Conservation (phyloP, 108 stramenopile genomes). For the Asterionellopsis glacialis region DNA sequence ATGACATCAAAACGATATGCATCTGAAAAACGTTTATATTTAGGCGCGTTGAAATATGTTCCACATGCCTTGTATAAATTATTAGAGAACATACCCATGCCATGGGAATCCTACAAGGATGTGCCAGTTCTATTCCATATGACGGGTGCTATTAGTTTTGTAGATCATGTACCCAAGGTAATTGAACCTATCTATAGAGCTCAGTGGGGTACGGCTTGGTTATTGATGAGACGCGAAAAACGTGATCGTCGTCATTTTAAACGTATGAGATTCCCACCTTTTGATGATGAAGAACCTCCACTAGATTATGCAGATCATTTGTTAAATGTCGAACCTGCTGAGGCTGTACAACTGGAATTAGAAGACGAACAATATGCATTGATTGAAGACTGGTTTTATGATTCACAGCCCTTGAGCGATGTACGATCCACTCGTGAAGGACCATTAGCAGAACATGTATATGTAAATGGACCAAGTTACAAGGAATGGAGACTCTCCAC, state of each 20-base stretch:
- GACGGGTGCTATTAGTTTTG: constrained; percentile 98
- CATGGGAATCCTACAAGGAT: constrained; percentile 92
- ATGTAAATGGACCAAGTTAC: constrained; percentile 94
- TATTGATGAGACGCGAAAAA: constrained; percentile 99
- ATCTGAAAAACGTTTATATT: constrained; percentile 94
- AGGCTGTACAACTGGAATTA: constrained; percentile 56
- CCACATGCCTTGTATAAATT: constrained; percentile 98
- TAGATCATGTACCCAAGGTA: constrained; percentile 96
- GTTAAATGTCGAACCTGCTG: constrained; percentile 94
- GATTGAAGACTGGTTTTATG: constrained; percentile 81
- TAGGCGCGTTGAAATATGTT: constrained; percentile 99
- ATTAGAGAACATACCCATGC: constrained; percentile 98
- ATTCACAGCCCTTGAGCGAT: constrained; percentile 61
- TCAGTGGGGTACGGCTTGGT: constrained; percentile 99
- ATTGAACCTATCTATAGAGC: constrained; percentile 98
- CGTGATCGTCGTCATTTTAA: constrained; percentile 98
- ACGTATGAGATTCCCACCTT: constrained; percentile 99
- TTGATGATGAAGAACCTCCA: constrained; percentile 99
- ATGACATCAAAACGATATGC: constrained; percentile 97
- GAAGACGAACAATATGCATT: constrained; percentile 53
- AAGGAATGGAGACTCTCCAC: constrained; percentile 91
- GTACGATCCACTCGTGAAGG: constrained; percentile 24
- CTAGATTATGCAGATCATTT: constrained; percentile 99
- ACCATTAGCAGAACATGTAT: constrained; percentile 63
- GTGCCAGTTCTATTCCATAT: constrained; percentile 97